Percentiles rank a stretch among this genome's conserved stretches.
These are phyloP conservation scores for Penicillium antarcticum DNA, from an alignment of 495 filamentous ascomycete species.

Conservation along the genomic window DNA sequence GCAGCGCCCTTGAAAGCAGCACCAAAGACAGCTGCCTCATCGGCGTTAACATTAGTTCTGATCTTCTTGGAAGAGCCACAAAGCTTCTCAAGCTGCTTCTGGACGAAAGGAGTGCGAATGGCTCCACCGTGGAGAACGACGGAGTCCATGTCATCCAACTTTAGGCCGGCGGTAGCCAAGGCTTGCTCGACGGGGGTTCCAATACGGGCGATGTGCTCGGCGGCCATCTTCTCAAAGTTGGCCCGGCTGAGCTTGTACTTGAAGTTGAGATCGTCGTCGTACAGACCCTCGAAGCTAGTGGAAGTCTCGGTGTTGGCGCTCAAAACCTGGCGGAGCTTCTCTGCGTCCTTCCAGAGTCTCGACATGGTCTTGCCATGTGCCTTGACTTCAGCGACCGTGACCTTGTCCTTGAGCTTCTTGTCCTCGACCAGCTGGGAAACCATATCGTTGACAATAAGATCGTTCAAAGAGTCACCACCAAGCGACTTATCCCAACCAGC, in stretches of 20 bases:
- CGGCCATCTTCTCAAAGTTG: conserved; percentile 79
- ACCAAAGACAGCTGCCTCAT: conserved; percentile 95
- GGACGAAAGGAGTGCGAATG: conserved; percentile 89
- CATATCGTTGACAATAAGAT: conserved; percentile 85
- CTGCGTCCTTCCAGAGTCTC: conserved; percentile 88
- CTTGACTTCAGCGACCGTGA: conserved; percentile 57
- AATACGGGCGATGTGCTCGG: conserved; percentile 64
- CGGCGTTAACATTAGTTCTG: conserved; percentile 90
- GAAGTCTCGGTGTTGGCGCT: conserved; percentile 86
- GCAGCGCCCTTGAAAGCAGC: conserved; percentile 92
- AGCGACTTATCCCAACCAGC: conserved; percentile 85
- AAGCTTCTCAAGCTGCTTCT: conserved; percentile 78
- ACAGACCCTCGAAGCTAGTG: conserved; percentile 80
- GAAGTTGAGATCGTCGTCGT: conserved; percentile 84
- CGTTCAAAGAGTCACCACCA: conserved; percentile 87
- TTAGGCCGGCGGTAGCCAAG: conserved; percentile 66
- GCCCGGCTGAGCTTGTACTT: conserved; percentile 82
- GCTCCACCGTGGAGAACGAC: conserved; percentile 92
- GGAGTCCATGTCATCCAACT: conserved; percentile 76
- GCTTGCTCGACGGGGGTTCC: conserved; percentile 68
- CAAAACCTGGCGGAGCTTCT: conserved; percentile 81
- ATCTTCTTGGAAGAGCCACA: conserved; percentile 73
- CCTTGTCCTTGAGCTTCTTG: conserved; percentile 65
- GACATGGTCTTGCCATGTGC: conserved; percentile 79
- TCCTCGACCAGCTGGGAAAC: conserved; percentile 70